Base-by-base conservation (phyloP, 106 monocot genomes). In the Narthecium ossifragum region DNA sequence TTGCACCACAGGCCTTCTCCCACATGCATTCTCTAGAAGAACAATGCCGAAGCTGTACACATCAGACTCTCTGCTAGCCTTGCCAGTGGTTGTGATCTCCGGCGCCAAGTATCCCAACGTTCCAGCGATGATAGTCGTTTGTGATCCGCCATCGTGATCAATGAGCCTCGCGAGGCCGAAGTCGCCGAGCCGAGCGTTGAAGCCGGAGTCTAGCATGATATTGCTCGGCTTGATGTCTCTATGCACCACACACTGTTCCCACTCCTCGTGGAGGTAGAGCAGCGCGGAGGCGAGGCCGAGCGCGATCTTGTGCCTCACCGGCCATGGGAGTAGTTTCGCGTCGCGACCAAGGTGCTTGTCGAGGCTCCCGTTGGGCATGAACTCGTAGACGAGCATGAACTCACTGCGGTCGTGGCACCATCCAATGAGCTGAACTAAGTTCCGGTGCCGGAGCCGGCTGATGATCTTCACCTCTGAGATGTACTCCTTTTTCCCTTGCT, bases 161-260 rank as follows among this genome's bases (percentile, higher is more conserved):
- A 41, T 41, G 41, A 41, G 41, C 41, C 41, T 41, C 14, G 41
- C 41, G 14, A 41, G 10, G 14, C 41, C 41, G 17, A 41, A 41
- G 41, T 41, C 41, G 14, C 41, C 41, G 17, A 41, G 41, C 41
- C 17, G 11, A 3, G 41, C 41, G 17, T 41, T 41, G 41, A 41
- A 41, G 14, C 4, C 41, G 17, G 41, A 41, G 10, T 41, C 48
- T 1, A 48, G 21, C 48, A 48, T 48, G 3, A 48, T 21, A 48
- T 48, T 48, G 48, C 48, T 48, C 2, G 22, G 48, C 48, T 48
- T 48, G 48, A 48, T 18, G 22, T 48, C 48, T 48, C 48, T 48
- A 48, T 48, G 48, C 3, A n/a, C 48, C 48, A 48, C 48, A 48
- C 48, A 48, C 48, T 48, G 48, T 21, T 41, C 41, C 41, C 41